Percentiles rank a stretch among this genome's conserved stretches.
Conservation (phyloP, 192 early-diverging fungal genomes). For the Podochytrium sp. region DNA sequence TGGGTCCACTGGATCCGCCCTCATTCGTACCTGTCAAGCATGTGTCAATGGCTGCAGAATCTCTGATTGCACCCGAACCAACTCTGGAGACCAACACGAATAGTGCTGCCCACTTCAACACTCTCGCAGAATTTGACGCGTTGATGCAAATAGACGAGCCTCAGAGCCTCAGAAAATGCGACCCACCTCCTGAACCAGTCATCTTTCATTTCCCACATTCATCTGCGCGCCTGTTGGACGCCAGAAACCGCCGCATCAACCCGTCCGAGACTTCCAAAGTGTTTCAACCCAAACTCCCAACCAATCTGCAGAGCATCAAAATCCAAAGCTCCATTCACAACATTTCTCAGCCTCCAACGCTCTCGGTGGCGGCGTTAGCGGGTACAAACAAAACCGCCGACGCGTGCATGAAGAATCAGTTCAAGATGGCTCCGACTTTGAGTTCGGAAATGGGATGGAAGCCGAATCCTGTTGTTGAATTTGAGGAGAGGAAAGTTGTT, state of each 20-base stretch:
- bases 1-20: not conserved
- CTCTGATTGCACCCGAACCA: not conserved
- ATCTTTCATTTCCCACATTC: conserved; percentile 8
- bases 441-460: not conserved
- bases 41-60: not conserved
- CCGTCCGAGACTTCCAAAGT: conserved; percentile 1
- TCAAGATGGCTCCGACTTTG: conserved; percentile 27
- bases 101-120: not conserved
- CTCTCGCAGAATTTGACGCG: too few relatives aligned
- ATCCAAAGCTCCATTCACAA: conserved; percentile 22
- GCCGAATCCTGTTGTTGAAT: conserved; percentile 14
- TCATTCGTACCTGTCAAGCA: not conserved
- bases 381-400: conserved; percentile 13
- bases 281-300: conserved; percentile 17
- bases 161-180: not conserved
- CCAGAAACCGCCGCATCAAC: conserved; percentile 22
- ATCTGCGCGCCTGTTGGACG: conserved; percentile 22
- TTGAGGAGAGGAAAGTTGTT: not conserved
- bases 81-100: not conserved
- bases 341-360: conserved; percentile 14
- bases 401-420: conserved; percentile 22
- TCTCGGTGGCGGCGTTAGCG: not conserved
- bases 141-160: not conserved
- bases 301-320: conserved; percentile 17
- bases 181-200: conserved; percentile 7